Conservation (phyloP, 2,329 filamentous ascomycete genomes). For the Catunica adiposa region DNA sequence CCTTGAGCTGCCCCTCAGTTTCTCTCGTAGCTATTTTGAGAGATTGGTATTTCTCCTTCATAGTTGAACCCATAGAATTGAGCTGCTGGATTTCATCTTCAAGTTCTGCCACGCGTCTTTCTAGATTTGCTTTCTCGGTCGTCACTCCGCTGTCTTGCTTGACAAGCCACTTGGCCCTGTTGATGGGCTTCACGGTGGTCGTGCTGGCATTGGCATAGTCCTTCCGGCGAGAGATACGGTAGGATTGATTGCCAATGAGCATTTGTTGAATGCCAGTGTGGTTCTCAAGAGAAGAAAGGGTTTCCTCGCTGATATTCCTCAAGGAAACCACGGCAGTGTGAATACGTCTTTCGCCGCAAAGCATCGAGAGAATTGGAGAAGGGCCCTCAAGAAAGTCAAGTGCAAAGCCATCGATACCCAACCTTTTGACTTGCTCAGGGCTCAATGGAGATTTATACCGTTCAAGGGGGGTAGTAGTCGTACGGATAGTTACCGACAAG, state of each 20-base stretch:
- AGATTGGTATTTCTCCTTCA: not conserved
- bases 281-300: slow-evolving; percentile 48
- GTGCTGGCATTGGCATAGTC: slow-evolving; percentile 66
- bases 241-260: slow-evolving; percentile 49
- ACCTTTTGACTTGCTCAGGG: slow-evolving; percentile 32
- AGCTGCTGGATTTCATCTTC: slow-evolving; percentile 22
- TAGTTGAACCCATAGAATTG: slow-evolving; percentile 25
- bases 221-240: slow-evolving; percentile 49
- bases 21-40: not conserved
- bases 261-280: slow-evolving; percentile 46
- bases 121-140: slow-evolving; percentile 44
- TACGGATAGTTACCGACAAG: slow-evolving; percentile 57
- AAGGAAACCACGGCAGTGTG: slow-evolving; percentile 51
- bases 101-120: slow-evolving; percentile 33
- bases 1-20: not conserved
- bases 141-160: slow-evolving; percentile 29
- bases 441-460: slow-evolving; percentile 39
- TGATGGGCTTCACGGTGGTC: slow-evolving; percentile 35
- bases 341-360: slow-evolving; percentile 57
- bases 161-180: not conserved
- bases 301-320: slow-evolving; percentile 44
- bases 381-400: slow-evolving; percentile 69
- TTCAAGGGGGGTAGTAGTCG: slow-evolving; percentile 36
- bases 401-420: slow-evolving; percentile 67
- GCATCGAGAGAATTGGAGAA: slow-evolving; percentile 67